Conservation (phyloP, 2,329 filamentous ascomycete genomes). For the Akanthomyces muscarius region DNA sequence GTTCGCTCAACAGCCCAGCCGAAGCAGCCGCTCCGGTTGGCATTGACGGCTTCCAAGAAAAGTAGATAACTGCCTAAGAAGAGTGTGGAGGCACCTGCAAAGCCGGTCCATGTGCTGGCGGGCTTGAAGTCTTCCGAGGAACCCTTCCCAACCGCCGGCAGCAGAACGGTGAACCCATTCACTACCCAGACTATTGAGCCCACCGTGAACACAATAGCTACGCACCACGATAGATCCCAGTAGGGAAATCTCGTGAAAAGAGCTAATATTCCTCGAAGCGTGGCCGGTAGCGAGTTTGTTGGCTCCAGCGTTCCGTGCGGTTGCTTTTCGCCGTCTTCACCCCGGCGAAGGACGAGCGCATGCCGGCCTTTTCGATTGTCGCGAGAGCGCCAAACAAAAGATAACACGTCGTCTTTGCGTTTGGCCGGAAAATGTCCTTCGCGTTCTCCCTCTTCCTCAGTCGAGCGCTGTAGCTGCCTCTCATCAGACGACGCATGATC, state of each 20-base stretch:
- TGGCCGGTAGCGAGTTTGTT: not conserved
- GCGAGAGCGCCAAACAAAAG: constrained; percentile 5
- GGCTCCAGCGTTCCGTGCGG: not conserved
- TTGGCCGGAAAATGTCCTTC: not conserved
- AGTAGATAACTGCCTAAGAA: not conserved
- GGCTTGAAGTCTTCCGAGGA: not conserved
- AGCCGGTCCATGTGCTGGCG: not conserved
- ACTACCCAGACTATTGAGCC: constrained; percentile 1
- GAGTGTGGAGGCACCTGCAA: not conserved
- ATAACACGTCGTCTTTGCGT: not conserved
- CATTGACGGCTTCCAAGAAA: constrained; percentile 3
- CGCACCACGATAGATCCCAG: constrained; percentile 2
- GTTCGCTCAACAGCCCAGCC: not conserved
- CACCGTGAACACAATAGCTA: not conserved
- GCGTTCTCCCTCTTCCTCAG: not conserved
- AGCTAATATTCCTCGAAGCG: not conserved
- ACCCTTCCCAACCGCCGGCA: not conserved
- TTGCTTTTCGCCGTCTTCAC: not conserved
- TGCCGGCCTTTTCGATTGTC: constrained; percentile 8
- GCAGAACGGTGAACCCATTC: not conserved
- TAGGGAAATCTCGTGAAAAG: constrained; percentile 4
- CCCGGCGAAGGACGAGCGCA: constrained; percentile 5
- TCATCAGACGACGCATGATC: not conserved
- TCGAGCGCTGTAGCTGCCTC: not conserved
- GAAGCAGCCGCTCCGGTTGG: constrained; percentile 1